Percentiles rank a stretch among this genome's conserved stretches.
phyloP scores from a whole-genome alignment of 2,329 filamentous ascomycete species.

The Grosmannia serpens region DNA sequence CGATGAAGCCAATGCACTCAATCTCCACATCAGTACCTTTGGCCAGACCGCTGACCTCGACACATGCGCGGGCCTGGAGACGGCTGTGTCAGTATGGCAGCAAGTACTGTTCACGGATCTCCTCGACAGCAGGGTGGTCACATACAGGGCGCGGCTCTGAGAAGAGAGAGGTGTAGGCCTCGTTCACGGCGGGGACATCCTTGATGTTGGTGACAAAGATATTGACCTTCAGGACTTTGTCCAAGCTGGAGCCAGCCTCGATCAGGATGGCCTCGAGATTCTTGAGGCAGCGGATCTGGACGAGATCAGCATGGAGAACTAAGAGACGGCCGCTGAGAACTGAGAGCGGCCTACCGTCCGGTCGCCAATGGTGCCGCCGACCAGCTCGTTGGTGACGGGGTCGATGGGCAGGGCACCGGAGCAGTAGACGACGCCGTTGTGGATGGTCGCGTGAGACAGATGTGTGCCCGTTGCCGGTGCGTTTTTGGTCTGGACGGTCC shows the following conservation, averaged over 20 bases:
- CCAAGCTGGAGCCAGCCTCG: conserved; percentile 65
- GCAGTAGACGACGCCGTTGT: conserved; percentile 5
- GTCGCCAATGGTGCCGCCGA: conserved; percentile 3
- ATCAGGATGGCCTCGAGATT: conserved; percentile 76
- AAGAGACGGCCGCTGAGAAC: too few species aligned
- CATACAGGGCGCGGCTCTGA: conserved; percentile 1
- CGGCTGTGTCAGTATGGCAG: not conserved
- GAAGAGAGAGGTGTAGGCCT: not conserved
- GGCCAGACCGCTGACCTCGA: conserved; percentile 2
- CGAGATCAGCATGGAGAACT: too few species aligned
- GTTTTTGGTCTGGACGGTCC: conserved; percentile 47
- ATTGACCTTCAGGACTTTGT: conserved; percentile 78
- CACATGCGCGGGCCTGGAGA: not conserved
- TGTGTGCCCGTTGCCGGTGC: conserved; percentile 33
- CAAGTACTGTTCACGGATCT: not conserved
- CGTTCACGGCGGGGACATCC: conserved; percentile 1
- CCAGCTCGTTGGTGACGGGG: not conserved
- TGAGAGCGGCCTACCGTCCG: not conserved
- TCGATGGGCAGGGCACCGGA: conserved; percentile 1
- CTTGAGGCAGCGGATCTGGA: conserved; percentile 38
- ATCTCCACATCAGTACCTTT: conserved; percentile 3
- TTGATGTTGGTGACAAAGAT: conserved; percentile 79
- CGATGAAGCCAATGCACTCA: not conserved
- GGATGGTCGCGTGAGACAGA: conserved; percentile 2
- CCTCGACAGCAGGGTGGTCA: not conserved